phyloP scores from a whole-genome alignment of 2,329 filamentous ascomycete genomes.

The Calonectria ilicicola region DNA sequence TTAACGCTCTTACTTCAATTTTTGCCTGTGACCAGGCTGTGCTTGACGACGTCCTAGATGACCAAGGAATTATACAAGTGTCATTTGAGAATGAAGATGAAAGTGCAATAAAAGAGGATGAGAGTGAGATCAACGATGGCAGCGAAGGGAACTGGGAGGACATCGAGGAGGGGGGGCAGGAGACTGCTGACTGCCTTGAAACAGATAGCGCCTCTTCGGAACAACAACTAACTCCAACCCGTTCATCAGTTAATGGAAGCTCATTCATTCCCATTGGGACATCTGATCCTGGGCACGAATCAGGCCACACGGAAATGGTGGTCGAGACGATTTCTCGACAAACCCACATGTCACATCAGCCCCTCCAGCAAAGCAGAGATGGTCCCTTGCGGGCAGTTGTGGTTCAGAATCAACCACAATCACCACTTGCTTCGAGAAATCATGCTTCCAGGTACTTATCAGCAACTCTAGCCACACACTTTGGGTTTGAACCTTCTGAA shows the following conservation, averaged over 20 bases:
- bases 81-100: slow-evolving; percentile 18
- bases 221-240: slow-evolving; percentile 12
- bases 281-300: background rate
- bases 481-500: slow-evolving; percentile 1
- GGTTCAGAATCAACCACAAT: background rate
- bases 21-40: slow-evolving; percentile 13
- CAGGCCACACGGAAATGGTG: background rate
- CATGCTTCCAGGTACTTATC: background rate
- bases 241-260: background rate
- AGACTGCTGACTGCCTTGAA: background rate
- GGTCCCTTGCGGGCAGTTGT: background rate
- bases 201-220: background rate
- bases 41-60: background rate
- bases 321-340: slow-evolving; percentile 5
- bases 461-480: background rate
- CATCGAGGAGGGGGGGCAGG: background rate
- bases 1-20: slow-evolving; percentile 28
- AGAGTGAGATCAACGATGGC: background rate
- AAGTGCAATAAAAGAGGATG: background rate
- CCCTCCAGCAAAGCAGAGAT: background rate
- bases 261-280: background rate
- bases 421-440: background rate
- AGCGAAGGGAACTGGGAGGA: background rate
- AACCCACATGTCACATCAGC: no score
- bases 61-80: slow-evolving; percentile 27